phyloP scores from a whole-genome alignment of 768 basidiomycete species.

The Lactarius psammicola region DNA sequence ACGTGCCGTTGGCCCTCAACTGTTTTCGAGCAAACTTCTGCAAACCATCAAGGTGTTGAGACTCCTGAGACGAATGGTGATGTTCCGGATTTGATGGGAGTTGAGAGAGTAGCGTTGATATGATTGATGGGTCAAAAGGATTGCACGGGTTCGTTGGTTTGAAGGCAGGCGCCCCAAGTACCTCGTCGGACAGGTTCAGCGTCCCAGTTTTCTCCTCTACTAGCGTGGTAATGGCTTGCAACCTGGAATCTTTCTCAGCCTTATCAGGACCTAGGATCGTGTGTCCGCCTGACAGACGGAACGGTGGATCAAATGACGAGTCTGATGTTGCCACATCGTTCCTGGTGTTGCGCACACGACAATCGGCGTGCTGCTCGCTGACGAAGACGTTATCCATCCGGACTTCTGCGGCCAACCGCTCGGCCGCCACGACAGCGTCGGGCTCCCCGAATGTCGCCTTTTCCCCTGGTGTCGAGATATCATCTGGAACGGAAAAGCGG shows the following conservation, averaged over 20 bases:
- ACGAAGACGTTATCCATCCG: constrained; percentile 31
- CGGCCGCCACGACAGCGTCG: constrained; percentile 53
- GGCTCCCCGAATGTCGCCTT: constrained; percentile 29
- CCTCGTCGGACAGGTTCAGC: constrained; percentile 62
- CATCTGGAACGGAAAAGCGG: constrained; percentile 38
- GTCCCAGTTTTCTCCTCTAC: constrained; percentile 64
- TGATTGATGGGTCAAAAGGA: constrained; percentile 68
- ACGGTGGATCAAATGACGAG: constrained; percentile 17
- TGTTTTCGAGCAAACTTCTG: constrained; percentile 65
- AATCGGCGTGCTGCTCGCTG: constrained; percentile 21
- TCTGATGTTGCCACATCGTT: constrained; percentile 29
- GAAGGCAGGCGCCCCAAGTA: constrained; percentile 62
- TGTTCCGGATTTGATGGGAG: constrained; percentile 60
- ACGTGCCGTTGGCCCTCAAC: constrained; percentile 36
- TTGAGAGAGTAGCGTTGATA: constrained; percentile 61
- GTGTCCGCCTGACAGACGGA: constrained; percentile 21
- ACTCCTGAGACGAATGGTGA: constrained; percentile 56
- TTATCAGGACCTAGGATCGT: constrained; percentile 22
- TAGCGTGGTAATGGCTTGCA: constrained; percentile 25
- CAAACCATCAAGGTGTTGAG: constrained; percentile 61
- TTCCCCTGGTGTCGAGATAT: constrained; percentile 30
- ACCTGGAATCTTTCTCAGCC: constrained; percentile 14
- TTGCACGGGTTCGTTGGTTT: constrained; percentile 85
- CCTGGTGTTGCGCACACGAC: constrained; percentile 11
- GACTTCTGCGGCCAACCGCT: constrained; percentile 49